Base-by-base conservation (phyloP, 768 basidiomycete genomes). In the Tephrocybe sp. region DNA sequence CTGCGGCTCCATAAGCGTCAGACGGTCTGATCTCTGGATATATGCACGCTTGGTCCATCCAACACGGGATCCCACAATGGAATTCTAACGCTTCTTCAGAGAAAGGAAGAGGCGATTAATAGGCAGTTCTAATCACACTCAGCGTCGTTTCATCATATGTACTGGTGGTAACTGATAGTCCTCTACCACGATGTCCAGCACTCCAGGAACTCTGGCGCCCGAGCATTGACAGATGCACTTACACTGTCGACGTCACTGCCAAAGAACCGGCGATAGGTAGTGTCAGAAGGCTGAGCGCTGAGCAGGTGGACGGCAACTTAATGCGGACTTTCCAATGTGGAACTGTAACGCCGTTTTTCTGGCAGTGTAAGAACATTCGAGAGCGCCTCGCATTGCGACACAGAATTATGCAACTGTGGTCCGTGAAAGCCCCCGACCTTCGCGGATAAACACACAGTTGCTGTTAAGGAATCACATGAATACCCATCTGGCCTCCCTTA, bases 1-100 rank as follows among this genome's bases (percentile, higher is more conserved):
- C 38, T 39, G 33, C 39, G 20, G 44, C 48, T 42, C 37, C 48
- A 46, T 50, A 41, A 44, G 52, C 7, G 45, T 44, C 40, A 43
- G 52, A 53, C 28, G 46, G 32, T 18, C 21, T 25, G 45, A 24
- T 41, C 20, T 36, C 6, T 36, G 34, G 9, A 18, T 39, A 18
- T 18, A 9, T 4, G 20, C 37, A 39, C 20, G 9, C 37, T 39
- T 20, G 37, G 37, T 9, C 6, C 9, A 4, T 18, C 17, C n/a
- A 14, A 39, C 9, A 18, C 15, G 20, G 37, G 21, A 12, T 21
- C 12, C 21, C n/a, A 49, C n/a, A 17, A 37, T 23, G 24, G 23
- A 18, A n/a, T 25, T 20, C 11, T 26, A n/a, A n/a, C n/a, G n/a
- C n/a, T n/a, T 30, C 28, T 30, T 5, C 28, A 30, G 28, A 5